Evolutionary conservation across 2,329 filamentous ascomycete species (phyloP), one percentile per base, ranked within the genome.

Genomic region (Magnaporthiopsis rhizophila): DNA sequence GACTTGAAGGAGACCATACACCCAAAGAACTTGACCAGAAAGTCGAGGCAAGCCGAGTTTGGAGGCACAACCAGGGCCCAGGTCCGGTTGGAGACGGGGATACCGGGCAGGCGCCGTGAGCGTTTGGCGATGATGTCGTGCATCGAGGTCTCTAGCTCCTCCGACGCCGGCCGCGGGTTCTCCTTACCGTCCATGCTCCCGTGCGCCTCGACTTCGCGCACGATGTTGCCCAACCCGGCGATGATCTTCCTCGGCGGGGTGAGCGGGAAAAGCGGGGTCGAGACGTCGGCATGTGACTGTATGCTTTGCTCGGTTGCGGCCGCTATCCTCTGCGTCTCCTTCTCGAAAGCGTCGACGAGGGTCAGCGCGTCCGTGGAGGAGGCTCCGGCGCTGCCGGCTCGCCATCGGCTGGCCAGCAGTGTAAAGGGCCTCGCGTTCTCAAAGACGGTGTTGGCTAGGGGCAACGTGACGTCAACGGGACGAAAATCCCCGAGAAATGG

Each of bases 401-500:
- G 64, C 80, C 80, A 83, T 64, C 68, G 73, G 65, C 74, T 79
- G 2, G 78, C 76, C 34, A 83, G 71, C 9, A 91, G 74, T 1
- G 86, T 89, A 2, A 87, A 87, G 1, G 78, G 78, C 32, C 78
- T 80, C 59, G 86, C 89, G 66, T 88, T 94, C 56, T 87, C 84
- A 71, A 95, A 95, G 8, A 92, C 77, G 0, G 91, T 96, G 70
- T 92, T 91, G 57, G 91, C 88, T 32, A 95, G 77, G 2, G 90
- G 90, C 2, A 93, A 65, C 7, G 81, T 85, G 64, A 83, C 73
- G 3, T 74, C 72, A 3, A 77, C 67, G 6, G 66, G 65, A 45
- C 66, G 66, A 1, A 64, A 66, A 36, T 69, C 65, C 6, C 65
- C 62, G 8, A 65, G 60, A 28, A 72, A 59, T 12, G 69, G 68